These are phyloP conservation scores for Eruca vesicaria DNA, from an alignment of 441 rosid genomes.

Conservation along the genomic window DNA sequence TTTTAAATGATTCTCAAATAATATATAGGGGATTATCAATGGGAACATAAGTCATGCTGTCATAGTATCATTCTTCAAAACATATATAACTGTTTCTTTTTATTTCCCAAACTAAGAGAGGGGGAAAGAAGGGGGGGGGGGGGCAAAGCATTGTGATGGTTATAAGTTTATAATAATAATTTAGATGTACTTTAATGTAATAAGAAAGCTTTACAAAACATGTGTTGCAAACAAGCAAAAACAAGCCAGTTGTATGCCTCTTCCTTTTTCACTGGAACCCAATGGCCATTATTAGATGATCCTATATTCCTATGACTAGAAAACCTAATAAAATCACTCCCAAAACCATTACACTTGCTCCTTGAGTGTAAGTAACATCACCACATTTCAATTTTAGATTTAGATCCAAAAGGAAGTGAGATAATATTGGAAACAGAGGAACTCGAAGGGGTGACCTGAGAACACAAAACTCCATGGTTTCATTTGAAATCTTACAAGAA, in stretches of 20 bases:
- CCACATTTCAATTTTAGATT: conserved; percentile 37
- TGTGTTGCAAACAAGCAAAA: not conserved
- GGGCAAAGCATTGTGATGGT: no score
- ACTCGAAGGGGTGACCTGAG: not conserved
- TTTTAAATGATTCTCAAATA: no score
- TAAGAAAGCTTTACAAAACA: conserved; percentile 17
- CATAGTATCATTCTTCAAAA: no score
- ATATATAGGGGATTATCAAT: no score
- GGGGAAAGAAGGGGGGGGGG: no score
- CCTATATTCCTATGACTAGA: conserved; percentile 37
- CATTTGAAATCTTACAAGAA: not conserved
- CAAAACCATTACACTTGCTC: conserved; percentile 60
- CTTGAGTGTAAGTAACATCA: conserved; percentile 50
- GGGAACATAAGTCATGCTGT: no score
- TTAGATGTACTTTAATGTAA: not conserved
- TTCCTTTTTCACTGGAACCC: no score
- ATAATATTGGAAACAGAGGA: not conserved
- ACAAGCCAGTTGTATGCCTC: not conserved
- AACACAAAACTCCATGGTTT: not conserved
- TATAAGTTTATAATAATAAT: not conserved
- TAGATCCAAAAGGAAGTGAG: not conserved
- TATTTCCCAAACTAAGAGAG: no score
- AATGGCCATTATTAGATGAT: no score
- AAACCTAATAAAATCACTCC: conserved; percentile 62
- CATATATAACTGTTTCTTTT: no score